Evolutionary conservation across 805 yeast species (phyloP), one percentile per base, ranked within the genome.

Genomic region (Sugiyamaella americana): DNA sequence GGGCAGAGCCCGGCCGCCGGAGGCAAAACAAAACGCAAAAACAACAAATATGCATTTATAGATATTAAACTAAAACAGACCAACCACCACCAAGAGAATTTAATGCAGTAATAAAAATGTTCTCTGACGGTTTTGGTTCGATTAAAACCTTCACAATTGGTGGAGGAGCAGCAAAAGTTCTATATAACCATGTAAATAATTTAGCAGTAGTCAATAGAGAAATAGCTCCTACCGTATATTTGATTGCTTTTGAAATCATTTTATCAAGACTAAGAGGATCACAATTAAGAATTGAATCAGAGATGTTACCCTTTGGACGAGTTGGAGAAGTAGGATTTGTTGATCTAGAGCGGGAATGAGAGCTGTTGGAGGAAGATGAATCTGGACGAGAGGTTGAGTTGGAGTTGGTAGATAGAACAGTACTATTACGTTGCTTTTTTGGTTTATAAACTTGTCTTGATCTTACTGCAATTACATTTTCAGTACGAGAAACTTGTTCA

Each of bases 401-500:
- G n/a, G n/a, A n/a, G n/a, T n/a, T n/a, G n/a, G n/a, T n/a, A n/a
- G n/a, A n/a, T n/a, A n/a, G n/a, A n/a, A n/a, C n/a, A 8, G 32
- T 26, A 26, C 11, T 8, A 13, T 26, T 26, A 8, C 32, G 32
- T 26, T 26, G 32, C 13, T 26, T 26, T 13, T 13, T 8, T 8
- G 32, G 13, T 13, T 13, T 8, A 13, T 26, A 26, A 8, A 26
- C 13, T 26, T 26, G 32, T 35, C 19, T 41, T 36, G 17, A 29
- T 37, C 34, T 21, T 16, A 20, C 34, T 22, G 47, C 48, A 20
- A 37, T 24, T 3, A 46, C 50, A 23, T 49, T 49, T 11, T 55
- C 57, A 2, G 50, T 29, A 8, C 59, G 48, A n/a, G 55, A 48
- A 16, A 46, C 51, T 21, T 54, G 55, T 32, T 56, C 59, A 29